phyloP scores from a whole-genome alignment of 2,329 filamentous ascomycete species.

The Apiospora malaysiana region DNA sequence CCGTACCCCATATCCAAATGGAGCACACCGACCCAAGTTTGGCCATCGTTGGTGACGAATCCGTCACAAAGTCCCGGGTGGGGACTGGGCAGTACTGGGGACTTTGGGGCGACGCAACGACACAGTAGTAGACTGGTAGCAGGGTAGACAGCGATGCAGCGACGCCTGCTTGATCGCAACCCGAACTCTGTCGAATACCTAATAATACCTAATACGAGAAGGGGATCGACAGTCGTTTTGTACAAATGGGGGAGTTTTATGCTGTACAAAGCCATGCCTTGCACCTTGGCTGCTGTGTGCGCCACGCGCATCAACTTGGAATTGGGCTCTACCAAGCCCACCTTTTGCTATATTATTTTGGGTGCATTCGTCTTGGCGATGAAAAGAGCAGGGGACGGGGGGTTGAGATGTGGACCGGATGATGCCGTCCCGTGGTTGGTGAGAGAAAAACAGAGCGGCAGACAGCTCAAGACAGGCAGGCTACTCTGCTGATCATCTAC shows the following conservation, averaged over 20 bases:
- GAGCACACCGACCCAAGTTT: neutral
- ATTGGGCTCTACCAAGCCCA: neutral
- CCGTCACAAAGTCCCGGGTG: neutral
- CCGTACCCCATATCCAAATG: no score
- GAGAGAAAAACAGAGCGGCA: neutral
- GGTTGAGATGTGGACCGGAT: constrained; percentile 7
- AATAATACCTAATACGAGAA: neutral
- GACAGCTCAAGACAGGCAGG: neutral
- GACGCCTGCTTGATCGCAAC: neutral
- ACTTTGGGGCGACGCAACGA: neutral
- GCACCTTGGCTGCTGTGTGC: neutral
- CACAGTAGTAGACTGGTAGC: no score
- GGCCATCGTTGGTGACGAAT: neutral
- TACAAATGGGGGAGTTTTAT: constrained; percentile 5
- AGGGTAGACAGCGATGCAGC: neutral
- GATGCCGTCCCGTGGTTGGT: neutral
- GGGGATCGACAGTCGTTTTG: neutral
- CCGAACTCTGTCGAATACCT: neutral
- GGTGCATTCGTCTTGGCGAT: neutral
- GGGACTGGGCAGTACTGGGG: neutral
- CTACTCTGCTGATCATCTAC: neutral
- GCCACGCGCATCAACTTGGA: constrained; percentile 8
- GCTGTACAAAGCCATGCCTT: neutral
- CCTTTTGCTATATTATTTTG: neutral
- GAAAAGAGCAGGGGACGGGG: constrained; percentile 1